Evolutionary conservation across 1,284 basidiomycete species (phyloP).

Genomic region (Pholiota adiposa): DNA sequence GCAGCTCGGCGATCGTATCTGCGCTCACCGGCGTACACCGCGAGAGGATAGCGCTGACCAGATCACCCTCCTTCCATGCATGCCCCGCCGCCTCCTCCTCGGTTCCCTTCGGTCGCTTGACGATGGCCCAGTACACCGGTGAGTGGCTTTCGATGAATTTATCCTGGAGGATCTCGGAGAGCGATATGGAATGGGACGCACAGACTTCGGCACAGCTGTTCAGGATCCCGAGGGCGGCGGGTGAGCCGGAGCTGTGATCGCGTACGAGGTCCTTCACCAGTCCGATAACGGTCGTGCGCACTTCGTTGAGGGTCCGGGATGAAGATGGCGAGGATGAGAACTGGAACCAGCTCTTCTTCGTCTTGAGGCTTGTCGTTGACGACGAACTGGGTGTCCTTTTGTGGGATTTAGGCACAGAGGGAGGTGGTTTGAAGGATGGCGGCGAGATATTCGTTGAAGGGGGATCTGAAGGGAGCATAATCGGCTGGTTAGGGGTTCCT

Average conservation of each 20-base stretch:
- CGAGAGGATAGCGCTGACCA: slow-evolving; percentile 53
- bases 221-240: slow-evolving; percentile 37
- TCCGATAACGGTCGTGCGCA: slow-evolving; percentile 47
- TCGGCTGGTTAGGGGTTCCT: background rate
- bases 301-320: slow-evolving; percentile 45
- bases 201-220: slow-evolving; percentile 43
- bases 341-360: slow-evolving; percentile 34
- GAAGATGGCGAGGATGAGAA: slow-evolving; percentile 27
- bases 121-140: slow-evolving; percentile 71
- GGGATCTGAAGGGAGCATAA: background rate
- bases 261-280: slow-evolving; percentile 54
- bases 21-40: slow-evolving; percentile 55
- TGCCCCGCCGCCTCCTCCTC: slow-evolving; percentile 22
- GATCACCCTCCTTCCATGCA: slow-evolving; percentile 35
- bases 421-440: slow-evolving; percentile 6
- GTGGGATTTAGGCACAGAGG: slow-evolving; percentile 13
- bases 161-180: slow-evolving; percentile 58
- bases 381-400: slow-evolving; percentile 23
- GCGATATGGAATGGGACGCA: slow-evolving; percentile 30
- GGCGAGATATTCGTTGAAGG: slow-evolving; percentile 1
- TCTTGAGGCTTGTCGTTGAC: slow-evolving; percentile 26
- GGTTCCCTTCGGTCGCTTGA: slow-evolving; percentile 47
- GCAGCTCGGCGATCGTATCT: slow-evolving; percentile 56
- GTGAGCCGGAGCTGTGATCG: slow-evolving; percentile 30
- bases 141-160: slow-evolving; percentile 64